Conservation (phyloP, 257 asterid genomes). For the Penstemon davidsonii region DNA sequence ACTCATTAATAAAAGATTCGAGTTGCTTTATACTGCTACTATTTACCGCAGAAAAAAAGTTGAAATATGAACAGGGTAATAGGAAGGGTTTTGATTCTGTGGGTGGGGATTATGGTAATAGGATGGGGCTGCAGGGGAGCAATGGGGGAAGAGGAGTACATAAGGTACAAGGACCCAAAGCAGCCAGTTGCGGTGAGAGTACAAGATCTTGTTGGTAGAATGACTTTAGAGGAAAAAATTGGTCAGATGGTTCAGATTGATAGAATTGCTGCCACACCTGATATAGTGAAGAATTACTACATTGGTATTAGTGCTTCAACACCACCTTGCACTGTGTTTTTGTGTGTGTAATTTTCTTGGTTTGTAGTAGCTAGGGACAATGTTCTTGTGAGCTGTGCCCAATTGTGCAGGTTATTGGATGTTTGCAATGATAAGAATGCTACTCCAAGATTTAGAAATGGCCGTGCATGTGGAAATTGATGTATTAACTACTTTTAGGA, state of each 20-base stretch:
- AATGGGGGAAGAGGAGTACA: constrained; percentile 40
- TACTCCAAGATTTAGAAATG: too few species aligned
- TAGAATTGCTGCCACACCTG: constrained; percentile 59
- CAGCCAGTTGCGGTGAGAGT: constrained; percentile 55
- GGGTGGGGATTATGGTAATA: constrained; percentile 39
- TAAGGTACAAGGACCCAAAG: constrained; percentile 70
- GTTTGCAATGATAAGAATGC: too few species aligned
- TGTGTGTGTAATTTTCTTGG: background rate
- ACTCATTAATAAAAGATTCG: constrained; percentile 6
- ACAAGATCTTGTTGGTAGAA: constrained; percentile 65
- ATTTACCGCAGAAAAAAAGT: constrained; percentile 1
- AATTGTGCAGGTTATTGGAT: too few species aligned
- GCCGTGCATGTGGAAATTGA: background rate
- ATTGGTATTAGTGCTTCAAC: constrained; percentile 49
- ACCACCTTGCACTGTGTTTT: constrained; percentile 13
- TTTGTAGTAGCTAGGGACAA: background rate
- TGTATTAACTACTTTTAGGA: background rate
- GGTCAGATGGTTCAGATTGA: constrained; percentile 98
- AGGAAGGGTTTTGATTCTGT: constrained; percentile 36
- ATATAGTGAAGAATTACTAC: constrained; percentile 54
- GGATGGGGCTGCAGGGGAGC: constrained; percentile 48
- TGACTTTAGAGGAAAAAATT: constrained; percentile 77
- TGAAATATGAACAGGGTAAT: constrained; percentile 34
- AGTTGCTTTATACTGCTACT: constrained; percentile 3
- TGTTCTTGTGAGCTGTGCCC: too few species aligned